Evolutionary conservation across 1,284 basidiomycete genomes (phyloP), one percentile per base, ranked within the genome.

Genomic region (Boletellus sp.): DNA sequence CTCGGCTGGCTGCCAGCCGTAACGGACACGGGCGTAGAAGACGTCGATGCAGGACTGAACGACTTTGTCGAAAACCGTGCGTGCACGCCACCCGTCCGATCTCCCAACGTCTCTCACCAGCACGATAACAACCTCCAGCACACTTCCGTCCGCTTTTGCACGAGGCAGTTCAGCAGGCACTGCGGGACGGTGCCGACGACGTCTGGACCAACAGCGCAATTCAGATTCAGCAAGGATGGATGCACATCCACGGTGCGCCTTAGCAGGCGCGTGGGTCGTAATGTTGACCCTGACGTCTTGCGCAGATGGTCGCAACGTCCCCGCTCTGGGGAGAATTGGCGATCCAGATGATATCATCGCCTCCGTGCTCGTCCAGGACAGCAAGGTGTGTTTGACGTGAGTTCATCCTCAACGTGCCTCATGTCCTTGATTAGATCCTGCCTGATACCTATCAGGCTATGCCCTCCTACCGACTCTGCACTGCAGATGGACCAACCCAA

Each of bases 321-420:
- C 89, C 3, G 78, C 85, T 5, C 65, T 87, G 12, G 84, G 81
- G 0, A 75, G 88, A 39, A 83, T 90, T 45, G 86, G 87, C 15
- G 85, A 89, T 61, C 82, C 86, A 1, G 89, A 91, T 58, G 89
- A 91, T 64, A 91, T 91, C 55, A 74, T 91, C 43, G 88, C 78
- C 2, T 80, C 84, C 1, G 86, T 91, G 10, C 73, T 85, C 6
- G 85, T 91, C 8, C 74, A 85, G 56, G 75, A 83, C 49, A 80
- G 86, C 60, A 78, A 84, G 74, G 86, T 83, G 51, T n/a, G 53
- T 36, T 40, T 10, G 11, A 13, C 8, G 11, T 22, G 3, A 15
- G 38, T 36, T 3, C 21, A 28, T 4, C 47, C 51, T 51, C n/a
- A 50, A 16, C 16, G 15, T 40, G 10, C 15, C 18, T 24, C 38